Percentiles rank a stretch among this genome's conserved stretches.
phyloP scores from a whole-genome alignment of 2,329 filamentous ascomycete genomes.

The Neonectria hederae region DNA sequence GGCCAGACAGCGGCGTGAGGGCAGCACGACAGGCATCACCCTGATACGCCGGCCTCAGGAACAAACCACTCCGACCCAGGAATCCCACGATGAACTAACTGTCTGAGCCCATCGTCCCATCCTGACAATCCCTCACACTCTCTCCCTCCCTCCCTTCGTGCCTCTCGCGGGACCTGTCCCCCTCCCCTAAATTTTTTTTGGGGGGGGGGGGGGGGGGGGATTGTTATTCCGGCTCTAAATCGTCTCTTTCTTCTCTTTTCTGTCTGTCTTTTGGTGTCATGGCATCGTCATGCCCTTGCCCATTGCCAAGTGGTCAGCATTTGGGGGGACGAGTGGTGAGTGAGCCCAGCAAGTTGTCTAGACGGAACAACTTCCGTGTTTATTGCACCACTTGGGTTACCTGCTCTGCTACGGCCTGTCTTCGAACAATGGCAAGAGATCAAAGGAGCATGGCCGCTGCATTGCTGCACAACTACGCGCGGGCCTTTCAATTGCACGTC shows the following conservation, averaged over 20 bases:
- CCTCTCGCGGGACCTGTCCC: conserved; percentile 8
- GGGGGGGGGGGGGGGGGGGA: too few relatives aligned
- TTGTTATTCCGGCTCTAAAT: neutral
- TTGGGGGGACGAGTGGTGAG: neutral
- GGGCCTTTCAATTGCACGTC: neutral
- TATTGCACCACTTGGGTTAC: neutral
- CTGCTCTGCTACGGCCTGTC: neutral
- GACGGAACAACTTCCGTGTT: neutral
- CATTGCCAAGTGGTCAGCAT: neutral
- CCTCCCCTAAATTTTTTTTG: neutral
- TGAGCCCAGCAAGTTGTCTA: neutral
- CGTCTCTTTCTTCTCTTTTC: neutral
- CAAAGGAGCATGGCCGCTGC: neutral
- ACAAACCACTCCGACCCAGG: conserved; percentile 2
- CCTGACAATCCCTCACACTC: conserved; percentile 5
- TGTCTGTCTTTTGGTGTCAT: conserved; percentile 1
- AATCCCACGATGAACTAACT: conserved; percentile 8
- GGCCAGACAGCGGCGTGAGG: conserved; percentile 4
- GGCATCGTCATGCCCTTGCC: neutral
- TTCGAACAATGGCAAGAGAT: neutral
- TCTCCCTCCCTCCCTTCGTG: too few relatives aligned
- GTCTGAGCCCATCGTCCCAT: conserved; percentile 23
- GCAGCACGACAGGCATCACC: neutral
- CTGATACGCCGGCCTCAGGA: neutral
- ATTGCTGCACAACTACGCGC: neutral